Evolutionary conservation across 257 asterid species (phyloP).

Genomic region (Scutellaria minor): DNA sequence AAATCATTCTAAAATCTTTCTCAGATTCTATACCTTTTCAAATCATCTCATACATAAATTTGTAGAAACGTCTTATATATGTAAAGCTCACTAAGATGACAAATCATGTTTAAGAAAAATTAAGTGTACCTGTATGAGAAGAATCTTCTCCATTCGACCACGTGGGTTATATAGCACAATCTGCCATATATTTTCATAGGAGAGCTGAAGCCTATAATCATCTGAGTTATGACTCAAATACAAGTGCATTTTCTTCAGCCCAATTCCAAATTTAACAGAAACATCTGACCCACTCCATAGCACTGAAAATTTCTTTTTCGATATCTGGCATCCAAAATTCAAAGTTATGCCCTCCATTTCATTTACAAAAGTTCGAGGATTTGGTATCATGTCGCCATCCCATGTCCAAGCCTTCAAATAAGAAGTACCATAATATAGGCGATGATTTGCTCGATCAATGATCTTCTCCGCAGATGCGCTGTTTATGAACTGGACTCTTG

Average conservation of each 20-base stretch:
- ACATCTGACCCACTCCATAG: constrained; percentile 48
- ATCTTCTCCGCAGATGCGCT: constrained; percentile 40
- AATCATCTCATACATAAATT: neutral
- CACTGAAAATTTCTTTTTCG: constrained; percentile 53
- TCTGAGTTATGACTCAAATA: constrained; percentile 32
- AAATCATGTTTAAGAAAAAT: neutral
- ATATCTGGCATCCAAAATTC: constrained; percentile 69
- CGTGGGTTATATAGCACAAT: constrained; percentile 50
- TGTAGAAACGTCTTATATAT: neutral
- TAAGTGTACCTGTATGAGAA: constrained; percentile 74
- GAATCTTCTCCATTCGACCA: constrained; percentile 41
- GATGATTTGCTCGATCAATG: constrained; percentile 35
- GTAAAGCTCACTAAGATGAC: neutral
- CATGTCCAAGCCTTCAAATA: constrained; percentile 57
- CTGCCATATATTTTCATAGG: constrained; percentile 75
- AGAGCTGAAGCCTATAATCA: constrained; percentile 76
- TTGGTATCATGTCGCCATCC: constrained; percentile 46
- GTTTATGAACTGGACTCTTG: constrained; percentile 66
- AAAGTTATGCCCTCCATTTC: constrained; percentile 52
- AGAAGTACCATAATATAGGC: constrained; percentile 56
- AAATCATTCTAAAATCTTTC: neutral
- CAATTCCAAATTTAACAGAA: constrained; percentile 62
- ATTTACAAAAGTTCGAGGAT: constrained; percentile 37
- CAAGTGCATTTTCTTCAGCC: constrained; percentile 62
- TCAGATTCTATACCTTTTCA: neutral